These are phyloP conservation scores for Torulaspora microellipsoides DNA, from an alignment of 805 yeast genomes.

Conservation along the genomic window DNA sequence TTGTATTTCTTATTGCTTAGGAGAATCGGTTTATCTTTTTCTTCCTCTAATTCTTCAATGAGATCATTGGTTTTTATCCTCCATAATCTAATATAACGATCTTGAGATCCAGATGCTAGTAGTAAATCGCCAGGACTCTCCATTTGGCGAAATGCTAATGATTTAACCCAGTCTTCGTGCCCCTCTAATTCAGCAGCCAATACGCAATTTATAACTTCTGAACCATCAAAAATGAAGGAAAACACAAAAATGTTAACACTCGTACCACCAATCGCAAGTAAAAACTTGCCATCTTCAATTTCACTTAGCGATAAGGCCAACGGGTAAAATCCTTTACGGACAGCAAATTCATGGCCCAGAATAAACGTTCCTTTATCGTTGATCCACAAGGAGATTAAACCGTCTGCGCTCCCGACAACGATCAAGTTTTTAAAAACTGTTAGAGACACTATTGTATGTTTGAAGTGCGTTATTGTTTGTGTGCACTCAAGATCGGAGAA, in stretches of 20 bases:
- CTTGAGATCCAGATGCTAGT: conserved; percentile 90
- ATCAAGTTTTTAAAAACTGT: conserved; percentile 43
- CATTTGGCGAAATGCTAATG: conserved; percentile 53
- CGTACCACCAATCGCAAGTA: conserved; percentile 75
- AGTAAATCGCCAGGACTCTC: conserved; percentile 49
- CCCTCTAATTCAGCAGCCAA: conserved; percentile 64
- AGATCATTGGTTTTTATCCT: conserved; percentile 53
- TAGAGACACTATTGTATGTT: conserved; percentile 51
- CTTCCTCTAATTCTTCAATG: conserved; percentile 55
- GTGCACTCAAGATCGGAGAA: conserved; percentile 23
- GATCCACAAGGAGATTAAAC: conserved; percentile 53
- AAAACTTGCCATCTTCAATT: conserved; percentile 32
- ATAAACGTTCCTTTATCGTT: conserved; percentile 17
- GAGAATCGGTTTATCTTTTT: conserved; percentile 42
- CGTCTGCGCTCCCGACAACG: conserved; percentile 62
- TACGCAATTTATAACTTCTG: conserved; percentile 23
- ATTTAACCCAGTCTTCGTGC: conserved; percentile 95
- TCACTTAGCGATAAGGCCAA: conserved; percentile 26
- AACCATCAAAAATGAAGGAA: conserved; percentile 35
- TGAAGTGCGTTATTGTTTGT: conserved; percentile 39
- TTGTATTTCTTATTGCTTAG: conserved; percentile 71
- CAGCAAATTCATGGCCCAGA: conserved; percentile 24
- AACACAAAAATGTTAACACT: conserved; percentile 49
- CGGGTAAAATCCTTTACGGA: conserved; percentile 28
- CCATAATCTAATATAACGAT: conserved; percentile 89